Conservation (phyloP, 768 basidiomycete genomes). For the Lentinula aciculospora region DNA sequence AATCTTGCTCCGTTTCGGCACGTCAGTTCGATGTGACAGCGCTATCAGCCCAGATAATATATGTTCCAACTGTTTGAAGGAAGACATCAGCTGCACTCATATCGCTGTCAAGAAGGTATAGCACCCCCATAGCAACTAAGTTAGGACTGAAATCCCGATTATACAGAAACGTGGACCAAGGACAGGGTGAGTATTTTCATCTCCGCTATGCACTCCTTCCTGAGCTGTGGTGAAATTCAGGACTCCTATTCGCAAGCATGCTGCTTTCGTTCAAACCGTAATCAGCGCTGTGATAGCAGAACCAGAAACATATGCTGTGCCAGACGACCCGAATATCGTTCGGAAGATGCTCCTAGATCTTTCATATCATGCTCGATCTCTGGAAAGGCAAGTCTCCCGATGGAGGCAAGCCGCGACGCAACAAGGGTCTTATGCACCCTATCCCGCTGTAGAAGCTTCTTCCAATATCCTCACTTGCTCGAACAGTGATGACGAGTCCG, state of each 20-base stretch:
- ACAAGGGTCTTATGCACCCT: neutral
- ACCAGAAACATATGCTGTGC: conserved; percentile 3
- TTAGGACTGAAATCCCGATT: neutral
- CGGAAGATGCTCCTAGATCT: conserved; percentile 15
- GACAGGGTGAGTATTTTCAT: conserved; percentile 20
- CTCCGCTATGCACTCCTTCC: neutral
- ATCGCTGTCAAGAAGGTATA: conserved; percentile 32
- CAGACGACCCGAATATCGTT: conserved; percentile 2
- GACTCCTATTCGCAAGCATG: neutral
- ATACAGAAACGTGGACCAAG: conserved; percentile 35
- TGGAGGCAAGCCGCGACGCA: conserved; percentile 3
- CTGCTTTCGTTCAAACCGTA: neutral
- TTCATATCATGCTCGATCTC: conserved; percentile 8
- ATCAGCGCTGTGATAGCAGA: neutral
- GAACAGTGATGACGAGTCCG: neutral
- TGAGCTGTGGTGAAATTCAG: neutral
- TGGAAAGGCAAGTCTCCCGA: conserved; percentile 1
- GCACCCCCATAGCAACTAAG: neutral
- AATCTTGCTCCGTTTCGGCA: neutral
- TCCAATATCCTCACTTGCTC: neutral
- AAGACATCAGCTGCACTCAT: conserved; percentile 31
- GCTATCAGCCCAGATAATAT: conserved; percentile 29
- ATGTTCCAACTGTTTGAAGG: conserved; percentile 33
- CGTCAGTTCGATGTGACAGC: conserved; percentile 23
- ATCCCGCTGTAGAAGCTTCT: neutral